Base-by-base conservation (phyloP, 306 rosid species). In the Corylus americana region DNA sequence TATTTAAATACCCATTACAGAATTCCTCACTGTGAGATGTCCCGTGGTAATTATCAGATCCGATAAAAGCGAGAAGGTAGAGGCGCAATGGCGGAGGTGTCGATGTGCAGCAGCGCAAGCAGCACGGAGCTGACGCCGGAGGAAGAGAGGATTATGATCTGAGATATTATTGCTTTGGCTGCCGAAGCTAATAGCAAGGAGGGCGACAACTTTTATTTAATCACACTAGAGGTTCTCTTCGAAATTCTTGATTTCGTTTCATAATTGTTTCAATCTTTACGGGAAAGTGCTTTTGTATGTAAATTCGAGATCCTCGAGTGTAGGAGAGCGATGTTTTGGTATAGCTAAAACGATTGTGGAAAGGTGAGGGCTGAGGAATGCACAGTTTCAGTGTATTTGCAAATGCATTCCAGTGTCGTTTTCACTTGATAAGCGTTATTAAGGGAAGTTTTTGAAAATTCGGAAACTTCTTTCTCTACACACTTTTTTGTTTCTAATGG, bases 71-170 rank as follows among this genome's bases (percentile, higher is more conserved):
- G 66, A 59, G 61, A 27, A 71, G 10, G 31, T 66, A 27, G 54
- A 29, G 63, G 67, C 49, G 75, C 37, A 69, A 90, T 92, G 97
- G 75, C 90, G 73, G 94, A 92, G 76, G 85, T 87, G 74, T 82
- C 89, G 75, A 81, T 94, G 89, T 83, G 94, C 85, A 85, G 80
- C 70, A 87, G 85, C 49, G 66, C 80, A 70, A 84, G 84, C 74
- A 85, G 79, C 45, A 58, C 79, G 63, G 97, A 91, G 86, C 87
- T 91, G 66, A 85, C 85, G 31, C 92, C 98, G 1, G 98, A 95
- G 70, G 96, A 92, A 80, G 98, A 95, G 87, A 90, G 98, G 85
- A 87, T 92, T 72, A 84, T 85, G 92, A 95, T 95, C 69, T 86
- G 91, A 77, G 98, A 91, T 90, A 92, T 31, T 31, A 31, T 95